These are phyloP conservation scores for Didymella glomerata DNA, from an alignment of 2,329 filamentous ascomycete genomes.

Conservation along the genomic window DNA sequence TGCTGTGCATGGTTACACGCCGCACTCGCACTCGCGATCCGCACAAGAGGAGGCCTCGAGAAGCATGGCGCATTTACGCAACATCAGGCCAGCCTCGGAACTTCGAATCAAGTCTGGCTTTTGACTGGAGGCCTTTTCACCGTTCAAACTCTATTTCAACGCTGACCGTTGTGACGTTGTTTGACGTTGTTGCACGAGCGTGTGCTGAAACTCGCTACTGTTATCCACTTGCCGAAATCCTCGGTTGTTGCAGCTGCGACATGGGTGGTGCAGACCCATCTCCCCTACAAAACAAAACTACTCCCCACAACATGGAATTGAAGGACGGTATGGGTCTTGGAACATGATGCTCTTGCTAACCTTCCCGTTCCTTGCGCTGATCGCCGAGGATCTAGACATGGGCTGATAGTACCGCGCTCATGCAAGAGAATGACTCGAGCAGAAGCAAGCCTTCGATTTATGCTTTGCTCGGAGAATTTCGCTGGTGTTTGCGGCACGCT, in stretches of 20 bases:
- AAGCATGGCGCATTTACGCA: slow-evolving; percentile 2
- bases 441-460: slow-evolving; percentile 6
- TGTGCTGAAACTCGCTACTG: slow-evolving; percentile 18
- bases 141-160: slow-evolving; percentile 2
- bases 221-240: slow-evolving; percentile 10
- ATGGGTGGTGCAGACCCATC: slow-evolving; percentile 1
- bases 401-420: neutral
- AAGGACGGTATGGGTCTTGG: slow-evolving; percentile 14
- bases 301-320: slow-evolving; percentile 6
- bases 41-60: slow-evolving; percentile 1
- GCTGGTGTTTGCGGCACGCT: neutral
- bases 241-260: slow-evolving; percentile 14
- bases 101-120: neutral
- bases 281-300: too few species aligned
- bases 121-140: slow-evolving; percentile 1
- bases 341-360: neutral
- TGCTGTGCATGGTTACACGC: neutral
- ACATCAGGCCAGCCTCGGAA: slow-evolving; percentile 14
- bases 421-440: slow-evolving; percentile 1
- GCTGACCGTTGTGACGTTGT: slow-evolving; percentile 14
- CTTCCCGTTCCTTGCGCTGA: slow-evolving; percentile 8
- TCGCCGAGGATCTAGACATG: slow-evolving; percentile 8
- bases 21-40: neutral
- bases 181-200: slow-evolving; percentile 17
- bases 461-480: neutral